phyloP scores from a whole-genome alignment of 1,284 basidiomycete genomes.

The Trametes polyzona region DNA sequence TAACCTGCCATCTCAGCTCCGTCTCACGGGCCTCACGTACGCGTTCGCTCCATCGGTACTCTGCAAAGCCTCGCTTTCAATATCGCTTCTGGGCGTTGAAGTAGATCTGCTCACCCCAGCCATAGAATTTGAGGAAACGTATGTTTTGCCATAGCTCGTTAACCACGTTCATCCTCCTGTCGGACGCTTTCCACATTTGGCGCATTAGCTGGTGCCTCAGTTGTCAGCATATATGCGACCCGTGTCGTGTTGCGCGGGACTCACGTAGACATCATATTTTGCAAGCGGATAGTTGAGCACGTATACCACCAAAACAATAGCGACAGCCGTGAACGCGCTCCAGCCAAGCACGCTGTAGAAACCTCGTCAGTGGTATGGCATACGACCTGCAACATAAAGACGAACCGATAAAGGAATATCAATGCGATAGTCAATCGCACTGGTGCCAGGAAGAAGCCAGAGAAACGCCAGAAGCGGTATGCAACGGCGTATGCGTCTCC shows the following conservation, averaged over 20 bases:
- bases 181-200: conserved; percentile 70
- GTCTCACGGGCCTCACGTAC: conserved; percentile 55
- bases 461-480: conserved; percentile 74
- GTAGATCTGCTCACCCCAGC: conserved; percentile 57
- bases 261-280: conserved; percentile 66
- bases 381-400: neutral
- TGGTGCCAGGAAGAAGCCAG: conserved; percentile 69
- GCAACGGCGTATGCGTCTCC: conserved; percentile 74
- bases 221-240: too few species aligned
- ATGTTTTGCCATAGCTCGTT: conserved; percentile 82
- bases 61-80: too few species aligned
- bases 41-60: conserved; percentile 51
- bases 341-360: conserved; percentile 73
- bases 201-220: conserved; percentile 52
- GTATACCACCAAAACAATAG: conserved; percentile 69
- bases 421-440: conserved; percentile 77
- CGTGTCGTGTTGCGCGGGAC: too few species aligned
- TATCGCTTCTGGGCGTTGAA: neutral
- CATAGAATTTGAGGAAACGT: conserved; percentile 73
- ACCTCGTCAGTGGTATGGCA: neutral
- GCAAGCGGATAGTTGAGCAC: conserved; percentile 68
- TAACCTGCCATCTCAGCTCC: conserved; percentile 67
- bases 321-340: conserved; percentile 81
- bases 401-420: conserved; percentile 75
- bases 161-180: conserved; percentile 75